Evolutionary conservation across 306 rosid species (phyloP), one percentile per base, ranked within the genome.

Genomic region (Lathyrus oleraceus): DNA sequence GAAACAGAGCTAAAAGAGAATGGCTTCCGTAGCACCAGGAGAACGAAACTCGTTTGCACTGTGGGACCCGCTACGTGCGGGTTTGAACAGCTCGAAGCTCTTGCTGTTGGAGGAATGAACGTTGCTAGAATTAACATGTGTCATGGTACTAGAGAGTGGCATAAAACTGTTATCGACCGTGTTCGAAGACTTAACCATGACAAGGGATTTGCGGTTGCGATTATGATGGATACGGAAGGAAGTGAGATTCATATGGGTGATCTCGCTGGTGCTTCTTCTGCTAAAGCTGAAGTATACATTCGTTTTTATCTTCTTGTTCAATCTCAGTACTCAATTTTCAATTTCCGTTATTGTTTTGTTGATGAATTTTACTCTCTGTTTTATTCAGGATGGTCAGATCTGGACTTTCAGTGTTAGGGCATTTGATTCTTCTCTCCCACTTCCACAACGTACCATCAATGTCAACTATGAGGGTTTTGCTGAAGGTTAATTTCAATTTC

Each of bases 201-300:
- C 49, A 95, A 95, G 53, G 99, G 99, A 0, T 95, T 81, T 25
- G 99, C 99, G 8, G 99, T 95, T 10, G 99, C 99, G 2, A 80
- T 95, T 15, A 89, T 95, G 99, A 95, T 95, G 99, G 99, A 95
- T 42, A 95, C 99, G 0, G 97, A 95, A 72, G 99, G 99, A 12
- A 95, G 99, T 70, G 99, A 95, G 83, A 95, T 95, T 80, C 99
- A 95, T 58, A 95, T 95, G 99, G 99, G 99, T 11, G 99, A 95
- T 72, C 83, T 95, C 56, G 96, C 95, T 28, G 99, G 97, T 20
- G 82, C 96, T 67, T 79, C 99, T 30, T 95, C 99, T 2, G 95
- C 78, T 73, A 95, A 89, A 83, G 96, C 99, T 12, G 99, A 95
- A 84, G 97, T 91, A 25, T 8, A 1, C 9, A 2, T 19, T 11